phyloP scores from a whole-genome alignment of 495 filamentous ascomycete genomes.

The Trichocladium uniseriatum region DNA sequence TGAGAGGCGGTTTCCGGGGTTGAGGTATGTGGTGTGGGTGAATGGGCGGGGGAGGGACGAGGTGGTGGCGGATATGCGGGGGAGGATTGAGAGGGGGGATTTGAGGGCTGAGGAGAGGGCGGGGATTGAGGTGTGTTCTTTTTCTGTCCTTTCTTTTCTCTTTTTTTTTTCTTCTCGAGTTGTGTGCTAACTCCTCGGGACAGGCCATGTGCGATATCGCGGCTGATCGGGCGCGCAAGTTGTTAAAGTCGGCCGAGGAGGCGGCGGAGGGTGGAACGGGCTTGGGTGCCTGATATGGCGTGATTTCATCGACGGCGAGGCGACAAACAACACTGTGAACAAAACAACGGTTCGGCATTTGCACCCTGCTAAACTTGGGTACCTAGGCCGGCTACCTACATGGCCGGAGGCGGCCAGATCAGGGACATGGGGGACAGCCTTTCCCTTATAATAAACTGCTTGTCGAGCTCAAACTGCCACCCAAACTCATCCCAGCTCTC shows the following conservation, averaged over 20 bases:
- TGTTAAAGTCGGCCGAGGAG: slow-evolving; percentile 21
- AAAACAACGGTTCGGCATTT: too few relatives aligned
- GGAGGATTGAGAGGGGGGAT: slow-evolving; percentile 62
- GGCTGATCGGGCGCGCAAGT: slow-evolving; percentile 35
- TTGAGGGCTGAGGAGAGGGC: slow-evolving; percentile 57
- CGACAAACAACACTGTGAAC: too few relatives aligned
- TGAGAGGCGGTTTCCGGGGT: slow-evolving; percentile 69
- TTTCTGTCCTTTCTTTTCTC: neutral
- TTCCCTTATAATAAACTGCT: too few relatives aligned
- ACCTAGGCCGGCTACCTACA: too few relatives aligned
- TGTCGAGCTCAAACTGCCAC: too few relatives aligned
- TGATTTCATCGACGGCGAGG: too few relatives aligned
- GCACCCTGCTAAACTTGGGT: too few relatives aligned
- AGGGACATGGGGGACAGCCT: too few relatives aligned
- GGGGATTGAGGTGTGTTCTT: slow-evolving; percentile 58
- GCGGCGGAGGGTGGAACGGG: neutral
- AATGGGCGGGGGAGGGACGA: slow-evolving; percentile 63
- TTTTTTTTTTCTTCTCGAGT: neutral
- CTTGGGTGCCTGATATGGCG: neutral
- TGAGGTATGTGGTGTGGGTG: slow-evolving; percentile 90
- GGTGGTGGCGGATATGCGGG: slow-evolving; percentile 80
- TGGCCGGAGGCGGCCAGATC: too few relatives aligned
- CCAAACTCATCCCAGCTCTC: too few relatives aligned
- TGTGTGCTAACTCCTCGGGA: neutral
- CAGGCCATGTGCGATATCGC: slow-evolving; percentile 47